Conservation (phyloP, 495 filamentous ascomycete species). For the Parathielavia appendiculata region DNA sequence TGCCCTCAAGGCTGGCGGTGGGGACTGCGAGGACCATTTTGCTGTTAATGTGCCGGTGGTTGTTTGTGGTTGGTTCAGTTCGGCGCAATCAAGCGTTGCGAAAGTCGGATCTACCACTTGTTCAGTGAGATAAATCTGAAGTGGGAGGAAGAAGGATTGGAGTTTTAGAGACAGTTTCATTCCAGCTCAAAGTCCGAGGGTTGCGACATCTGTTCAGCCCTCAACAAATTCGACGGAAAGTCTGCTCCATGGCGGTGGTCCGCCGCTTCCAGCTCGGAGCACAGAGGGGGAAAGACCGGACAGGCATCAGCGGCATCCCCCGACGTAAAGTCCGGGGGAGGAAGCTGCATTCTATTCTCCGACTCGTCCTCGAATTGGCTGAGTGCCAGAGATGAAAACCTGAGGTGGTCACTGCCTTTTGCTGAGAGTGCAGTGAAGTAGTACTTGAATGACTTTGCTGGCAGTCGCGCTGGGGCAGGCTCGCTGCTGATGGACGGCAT, state of each 20-base stretch:
- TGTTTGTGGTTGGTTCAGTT: not conserved
- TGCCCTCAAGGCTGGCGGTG: slow-evolving; percentile 50
- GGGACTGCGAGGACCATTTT: slow-evolving; percentile 33
- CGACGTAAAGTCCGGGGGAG: slow-evolving; percentile 1
- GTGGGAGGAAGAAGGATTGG: too few species aligned
- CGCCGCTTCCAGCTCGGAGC: slow-evolving; percentile 4
- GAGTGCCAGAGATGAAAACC: too few species aligned
- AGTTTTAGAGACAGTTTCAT: too few species aligned
- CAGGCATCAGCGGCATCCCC: slow-evolving; percentile 7
- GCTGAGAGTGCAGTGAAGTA: too few species aligned
- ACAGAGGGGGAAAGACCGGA: not conserved
- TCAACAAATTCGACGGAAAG: not conserved
- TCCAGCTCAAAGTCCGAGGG: too few species aligned
- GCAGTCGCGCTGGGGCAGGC: too few species aligned
- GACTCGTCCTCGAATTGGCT: too few species aligned
- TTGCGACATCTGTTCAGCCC: too few species aligned
- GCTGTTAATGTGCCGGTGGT: not conserved
- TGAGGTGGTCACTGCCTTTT: too few species aligned
- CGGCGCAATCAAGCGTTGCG: not conserved
- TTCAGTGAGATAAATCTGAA: too few species aligned
- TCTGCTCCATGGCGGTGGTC: slow-evolving; percentile 5
- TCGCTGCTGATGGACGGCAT: not conserved
- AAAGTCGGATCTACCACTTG: too few species aligned
- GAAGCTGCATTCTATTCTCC: not conserved
- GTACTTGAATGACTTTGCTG: too few species aligned